Evolutionary conservation across 768 basidiomycete species (phyloP), one percentile per base, ranked within the genome.

Genomic region (Russula vinacea): DNA sequence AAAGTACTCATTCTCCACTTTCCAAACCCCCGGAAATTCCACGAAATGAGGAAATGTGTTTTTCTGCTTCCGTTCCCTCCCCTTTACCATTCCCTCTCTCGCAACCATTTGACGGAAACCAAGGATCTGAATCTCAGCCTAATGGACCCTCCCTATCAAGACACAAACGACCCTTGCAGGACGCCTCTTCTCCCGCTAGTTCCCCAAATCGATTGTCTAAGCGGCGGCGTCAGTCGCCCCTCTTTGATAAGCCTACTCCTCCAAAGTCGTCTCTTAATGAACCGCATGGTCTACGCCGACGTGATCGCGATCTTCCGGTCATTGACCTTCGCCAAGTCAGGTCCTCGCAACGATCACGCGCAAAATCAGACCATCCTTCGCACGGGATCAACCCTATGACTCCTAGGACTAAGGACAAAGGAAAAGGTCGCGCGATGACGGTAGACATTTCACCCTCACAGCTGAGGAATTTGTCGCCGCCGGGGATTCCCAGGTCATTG

Each of bases 281-380:
- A 33, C 5, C 16, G 19, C 35, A 37, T n/a, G 32, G 39, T 45
- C n/a, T n/a, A 32, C 67, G 67, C 22, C 57, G 71, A 32, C 70
- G 67, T 14, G 70, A 74, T 61, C 65, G 68, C n/a, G 65, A 68
- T 73, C 10, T 62, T 78, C 51, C 81, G 77, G 14, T 80, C 75
- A 11, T 71, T 80, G 37, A 78, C 75, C 63, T 67, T 35, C 58
- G 56, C 1, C 79, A 79, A 52, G 76, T 83, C 14, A 80, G 80
- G 1, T 79, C 80, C 24, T 75, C 78, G 24, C 77, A 76, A 59
- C 72, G 76, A 54, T 71, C 75, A 26, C 75, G 73, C 58, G 57
- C 69, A 24, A 68, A 73, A 17, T 72, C 76, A 16, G 70, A 72
- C 13, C 74, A 73, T 11, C 70, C 72, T 11, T 73, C 73, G 26